Conservation (phyloP, 2,329 filamentous ascomycete species). For the Fusarium solani-melongenae region DNA sequence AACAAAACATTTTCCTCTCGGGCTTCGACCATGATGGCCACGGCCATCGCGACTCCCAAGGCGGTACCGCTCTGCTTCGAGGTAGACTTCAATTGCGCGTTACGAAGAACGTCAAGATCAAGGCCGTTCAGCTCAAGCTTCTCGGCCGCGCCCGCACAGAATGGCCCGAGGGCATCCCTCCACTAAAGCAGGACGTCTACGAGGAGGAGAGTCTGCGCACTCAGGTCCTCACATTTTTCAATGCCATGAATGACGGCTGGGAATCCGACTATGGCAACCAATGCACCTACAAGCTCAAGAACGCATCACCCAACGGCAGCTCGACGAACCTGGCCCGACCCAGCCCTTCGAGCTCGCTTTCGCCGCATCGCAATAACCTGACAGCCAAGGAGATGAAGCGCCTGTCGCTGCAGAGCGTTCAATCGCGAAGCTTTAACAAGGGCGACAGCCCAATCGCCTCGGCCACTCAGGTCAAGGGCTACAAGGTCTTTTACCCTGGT, state of each 20-base stretch:
- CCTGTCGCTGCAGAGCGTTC: constrained; percentile 81
- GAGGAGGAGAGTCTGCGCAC: constrained; percentile 89
- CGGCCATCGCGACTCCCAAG: constrained; percentile 57
- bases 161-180: constrained; percentile 96
- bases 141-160: constrained; percentile 87
- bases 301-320: constrained; percentile 49
- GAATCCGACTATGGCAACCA: constrained; percentile 72
- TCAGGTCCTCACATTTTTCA: constrained; percentile 93
- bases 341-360: constrained; percentile 32
- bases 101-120: constrained; percentile 91
- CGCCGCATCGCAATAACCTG: constrained; percentile 43
- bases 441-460: constrained; percentile 76
- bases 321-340: constrained; percentile 46
- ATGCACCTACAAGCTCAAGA: constrained; percentile 65
- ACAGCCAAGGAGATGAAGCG: constrained; percentile 68
- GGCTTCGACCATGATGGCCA: constrained; percentile 80
- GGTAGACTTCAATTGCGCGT: constrained; percentile 86
- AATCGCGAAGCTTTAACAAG: constrained; percentile 87
- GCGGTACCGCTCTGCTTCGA: constrained; percentile 86
- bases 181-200: constrained; percentile 82
- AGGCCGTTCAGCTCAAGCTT: constrained; percentile 88
- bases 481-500: constrained; percentile 85
- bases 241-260: constrained; percentile 73
- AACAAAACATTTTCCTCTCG: constrained; percentile 82
- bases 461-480: constrained; percentile 72